Percentiles rank a stretch among this genome's conserved stretches.
phyloP scores from a whole-genome alignment of 371 early-diverging fungal genomes.

The Mortierella sp. region DNA sequence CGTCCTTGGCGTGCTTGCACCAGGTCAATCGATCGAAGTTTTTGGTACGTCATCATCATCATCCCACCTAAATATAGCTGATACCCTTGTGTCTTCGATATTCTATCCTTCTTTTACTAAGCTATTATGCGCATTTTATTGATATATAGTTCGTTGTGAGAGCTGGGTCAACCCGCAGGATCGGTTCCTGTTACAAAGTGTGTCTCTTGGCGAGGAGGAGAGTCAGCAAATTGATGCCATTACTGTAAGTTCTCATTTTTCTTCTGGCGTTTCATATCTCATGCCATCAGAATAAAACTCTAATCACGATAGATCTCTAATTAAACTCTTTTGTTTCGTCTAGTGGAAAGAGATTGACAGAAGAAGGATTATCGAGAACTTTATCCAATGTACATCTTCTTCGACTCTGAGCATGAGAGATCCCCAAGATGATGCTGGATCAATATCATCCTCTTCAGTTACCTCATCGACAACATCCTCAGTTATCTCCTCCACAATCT shows the following conservation, averaged over 20 bases:
- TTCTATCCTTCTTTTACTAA: conserved; percentile 8
- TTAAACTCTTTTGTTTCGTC: not conserved
- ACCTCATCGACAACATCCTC: conserved; percentile 41
- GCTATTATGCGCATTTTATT: conserved; percentile 20
- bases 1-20: conserved; percentile 63
- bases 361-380: conserved; percentile 61
- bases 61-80: not conserved
- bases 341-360: conserved; percentile 66
- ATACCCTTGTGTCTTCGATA: not conserved
- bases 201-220: conserved; percentile 39
- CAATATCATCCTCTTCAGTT: conserved; percentile 44
- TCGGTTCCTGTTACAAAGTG: conserved; percentile 50
- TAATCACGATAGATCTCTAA: too few relatives aligned
- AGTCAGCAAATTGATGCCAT: conserved; percentile 41
- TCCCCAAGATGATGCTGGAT: conserved; percentile 42
- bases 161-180: conserved; percentile 56
- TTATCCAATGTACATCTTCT: conserved; percentile 61
- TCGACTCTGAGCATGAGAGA: conserved; percentile 38
- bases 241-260: conserved; percentile 23
- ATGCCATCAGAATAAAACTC: not conserved
- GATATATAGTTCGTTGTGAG: conserved; percentile 43
- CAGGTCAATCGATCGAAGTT: conserved; percentile 64
- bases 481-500: not conserved
- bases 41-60: conserved; percentile 57
- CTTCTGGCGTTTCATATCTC: not conserved